Evolutionary conservation across 306 rosid genomes (phyloP).

Genomic region (Citrullus mucosospermus): DNA sequence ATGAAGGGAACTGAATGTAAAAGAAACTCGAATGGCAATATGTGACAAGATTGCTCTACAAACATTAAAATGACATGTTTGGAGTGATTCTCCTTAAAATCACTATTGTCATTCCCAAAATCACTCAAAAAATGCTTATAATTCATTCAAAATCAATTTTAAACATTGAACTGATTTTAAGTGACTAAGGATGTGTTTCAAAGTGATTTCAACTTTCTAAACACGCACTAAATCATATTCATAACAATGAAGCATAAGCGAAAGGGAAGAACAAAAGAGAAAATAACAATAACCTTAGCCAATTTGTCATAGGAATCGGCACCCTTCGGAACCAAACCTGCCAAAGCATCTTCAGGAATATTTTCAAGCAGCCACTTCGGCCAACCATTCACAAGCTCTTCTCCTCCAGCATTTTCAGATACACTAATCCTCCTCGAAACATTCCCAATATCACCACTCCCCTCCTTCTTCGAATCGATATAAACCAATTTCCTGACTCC

Average conservation of each 20-base stretch:
- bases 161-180: no score
- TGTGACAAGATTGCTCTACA: not conserved
- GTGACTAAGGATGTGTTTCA: no score
- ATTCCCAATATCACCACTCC: slow-evolving; percentile 8
- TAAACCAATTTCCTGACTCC: slow-evolving; percentile 3
- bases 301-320: slow-evolving; percentile 63
- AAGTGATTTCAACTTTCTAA: no score
- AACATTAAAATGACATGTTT: not conserved
- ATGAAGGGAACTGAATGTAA: not conserved
- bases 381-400: slow-evolving; percentile 42
- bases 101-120: no score
- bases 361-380: slow-evolving; percentile 69
- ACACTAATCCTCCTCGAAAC: slow-evolving; percentile 1
- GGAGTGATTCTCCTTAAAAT: no score
- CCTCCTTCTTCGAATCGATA: slow-evolving; percentile 1
- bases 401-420: slow-evolving; percentile 29
- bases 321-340: slow-evolving; percentile 33
- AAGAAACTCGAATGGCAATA: not conserved
- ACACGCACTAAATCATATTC: not conserved
- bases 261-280: not conserved
- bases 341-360: slow-evolving; percentile 28
- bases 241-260: not conserved
- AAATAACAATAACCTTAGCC: slow-evolving; percentile 33
- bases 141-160: no score
- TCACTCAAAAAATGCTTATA: no score